Percentiles rank a stretch among this genome's conserved stretches.
Conservation (phyloP, 2,329 filamentous ascomycete genomes). For the Fusarium verticillioides region DNA sequence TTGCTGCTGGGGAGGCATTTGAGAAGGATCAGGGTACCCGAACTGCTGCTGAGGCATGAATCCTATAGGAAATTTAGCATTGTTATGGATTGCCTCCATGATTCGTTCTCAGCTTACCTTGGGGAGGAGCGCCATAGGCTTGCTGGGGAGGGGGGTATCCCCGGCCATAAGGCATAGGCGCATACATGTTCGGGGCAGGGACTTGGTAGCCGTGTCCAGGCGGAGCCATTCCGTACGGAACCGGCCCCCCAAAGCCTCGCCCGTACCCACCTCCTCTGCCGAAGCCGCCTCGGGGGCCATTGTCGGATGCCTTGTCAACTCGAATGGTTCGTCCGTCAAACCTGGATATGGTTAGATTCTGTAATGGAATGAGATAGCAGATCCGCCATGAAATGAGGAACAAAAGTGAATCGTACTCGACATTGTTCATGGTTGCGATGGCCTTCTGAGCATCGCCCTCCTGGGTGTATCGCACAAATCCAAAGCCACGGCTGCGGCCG, state of each 20-base stretch:
- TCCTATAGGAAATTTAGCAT: slow-evolving; percentile 43
- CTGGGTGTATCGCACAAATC: slow-evolving; percentile 89
- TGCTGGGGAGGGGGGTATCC: slow-evolving; percentile 52
- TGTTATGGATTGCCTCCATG: background rate
- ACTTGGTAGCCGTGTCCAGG: slow-evolving; percentile 53
- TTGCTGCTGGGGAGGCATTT: slow-evolving; percentile 51
- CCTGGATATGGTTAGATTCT: slow-evolving; percentile 30
- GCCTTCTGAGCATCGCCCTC: slow-evolving; percentile 81
- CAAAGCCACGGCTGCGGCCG: slow-evolving; percentile 95
- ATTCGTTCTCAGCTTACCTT: slow-evolving; percentile 50
- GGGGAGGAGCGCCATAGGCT: slow-evolving; percentile 52
- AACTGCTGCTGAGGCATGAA: slow-evolving; percentile 54
- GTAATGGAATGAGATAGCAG: slow-evolving; percentile 1
- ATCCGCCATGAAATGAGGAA: slow-evolving; percentile 35
- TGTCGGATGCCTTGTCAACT: slow-evolving; percentile 94
- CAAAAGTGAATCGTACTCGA: slow-evolving; percentile 73
- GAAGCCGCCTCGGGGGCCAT: slow-evolving; percentile 65
- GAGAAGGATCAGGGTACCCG: slow-evolving; percentile 60
- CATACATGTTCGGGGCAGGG: slow-evolving; percentile 52
- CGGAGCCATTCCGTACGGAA: slow-evolving; percentile 51
- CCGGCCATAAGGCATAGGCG: slow-evolving; percentile 51
- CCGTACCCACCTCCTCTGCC: slow-evolving; percentile 52
- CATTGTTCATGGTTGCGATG: slow-evolving; percentile 84
- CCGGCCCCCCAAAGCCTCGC: slow-evolving; percentile 57
- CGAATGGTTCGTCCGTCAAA: slow-evolving; percentile 68